A percentile compares a stretch with the other conserved stretches of the same genome.
Conservation (phyloP, 148 eudicot genomes). For the Chenopodium formosanum region DNA sequence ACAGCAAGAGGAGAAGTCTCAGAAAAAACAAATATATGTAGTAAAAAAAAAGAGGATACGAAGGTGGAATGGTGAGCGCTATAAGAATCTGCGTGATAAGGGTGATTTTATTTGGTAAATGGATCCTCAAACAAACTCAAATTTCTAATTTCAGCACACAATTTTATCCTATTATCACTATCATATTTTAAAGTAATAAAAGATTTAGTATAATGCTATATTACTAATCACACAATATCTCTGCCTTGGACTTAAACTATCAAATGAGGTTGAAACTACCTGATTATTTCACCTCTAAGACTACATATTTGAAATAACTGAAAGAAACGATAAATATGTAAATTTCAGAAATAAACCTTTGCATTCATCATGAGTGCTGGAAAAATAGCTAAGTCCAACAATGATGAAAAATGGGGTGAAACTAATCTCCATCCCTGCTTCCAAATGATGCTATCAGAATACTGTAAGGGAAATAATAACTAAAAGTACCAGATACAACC, state of each 20-base stretch:
- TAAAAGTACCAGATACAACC: background rate
- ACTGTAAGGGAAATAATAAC: background rate
- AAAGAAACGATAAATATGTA: background rate
- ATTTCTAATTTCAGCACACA: background rate
- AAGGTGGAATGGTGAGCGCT: background rate
- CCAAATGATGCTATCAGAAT: constrained; percentile 16
- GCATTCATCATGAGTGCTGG: constrained; percentile 64
- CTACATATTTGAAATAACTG: background rate
- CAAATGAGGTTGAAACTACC: background rate
- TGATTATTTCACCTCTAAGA: background rate
- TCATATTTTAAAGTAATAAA: too few species aligned
- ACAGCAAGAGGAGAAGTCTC: constrained; percentile 14
- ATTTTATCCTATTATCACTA: too few species aligned
- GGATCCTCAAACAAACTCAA: constrained; percentile 5
- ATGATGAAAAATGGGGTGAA: constrained; percentile 68
- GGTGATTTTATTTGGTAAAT: background rate
- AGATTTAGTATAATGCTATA: too few species aligned
- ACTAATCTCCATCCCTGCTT: constrained; percentile 81
- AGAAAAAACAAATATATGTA: background rate
- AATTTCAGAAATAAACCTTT: constrained; percentile 44
- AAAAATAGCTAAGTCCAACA: constrained; percentile 60
- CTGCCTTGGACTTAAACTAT: background rate
- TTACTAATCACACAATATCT: too few species aligned
- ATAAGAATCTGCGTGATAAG: background rate
- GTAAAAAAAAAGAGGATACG: background rate